These are phyloP conservation scores for Aureobasidium musti DNA, from an alignment of 2,329 filamentous ascomycete species.

Conservation along the genomic window DNA sequence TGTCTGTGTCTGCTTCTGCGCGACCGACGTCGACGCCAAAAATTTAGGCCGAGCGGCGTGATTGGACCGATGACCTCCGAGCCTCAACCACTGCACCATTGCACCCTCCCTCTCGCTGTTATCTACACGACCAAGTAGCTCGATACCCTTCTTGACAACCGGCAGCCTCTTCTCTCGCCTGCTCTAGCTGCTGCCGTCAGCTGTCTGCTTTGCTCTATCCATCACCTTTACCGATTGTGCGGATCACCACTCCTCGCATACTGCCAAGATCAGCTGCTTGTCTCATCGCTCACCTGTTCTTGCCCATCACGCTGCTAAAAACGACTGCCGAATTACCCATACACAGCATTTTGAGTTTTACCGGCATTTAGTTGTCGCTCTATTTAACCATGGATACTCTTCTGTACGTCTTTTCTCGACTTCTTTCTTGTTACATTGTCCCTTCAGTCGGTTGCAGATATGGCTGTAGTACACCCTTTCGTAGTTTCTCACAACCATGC, in stretches of 20 bases:
- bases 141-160: not conserved
- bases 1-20: slow-evolving; percentile 15
- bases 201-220: not conserved
- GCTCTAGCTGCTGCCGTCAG: not conserved
- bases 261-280: slow-evolving; percentile 26
- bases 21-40: slow-evolving; percentile 30
- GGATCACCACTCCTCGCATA: slow-evolving; percentile 8
- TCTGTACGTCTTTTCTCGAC: slow-evolving; percentile 52
- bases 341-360: not conserved
- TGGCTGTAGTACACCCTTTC: slow-evolving; percentile 12
- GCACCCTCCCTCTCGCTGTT: not conserved
- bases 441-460: not conserved
- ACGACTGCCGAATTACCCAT: slow-evolving; percentile 9
- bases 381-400: slow-evolving; percentile 59
- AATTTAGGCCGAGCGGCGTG: slow-evolving; percentile 28
- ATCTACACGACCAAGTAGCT: slow-evolving; percentile 8
- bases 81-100: not conserved
- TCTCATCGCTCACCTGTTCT: slow-evolving; percentile 21
- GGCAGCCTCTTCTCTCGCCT: not conserved
- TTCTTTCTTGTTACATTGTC: not conserved
- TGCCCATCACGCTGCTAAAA: not conserved
- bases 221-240: not conserved
- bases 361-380: not conserved
- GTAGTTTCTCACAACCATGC: slow-evolving; percentile 57
- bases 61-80: slow-evolving; percentile 26